Percentiles rank a stretch among this genome's conserved stretches.
phyloP scores from a whole-genome alignment of 78 protist genomes.

The Dictyostelium citrinum region DNA sequence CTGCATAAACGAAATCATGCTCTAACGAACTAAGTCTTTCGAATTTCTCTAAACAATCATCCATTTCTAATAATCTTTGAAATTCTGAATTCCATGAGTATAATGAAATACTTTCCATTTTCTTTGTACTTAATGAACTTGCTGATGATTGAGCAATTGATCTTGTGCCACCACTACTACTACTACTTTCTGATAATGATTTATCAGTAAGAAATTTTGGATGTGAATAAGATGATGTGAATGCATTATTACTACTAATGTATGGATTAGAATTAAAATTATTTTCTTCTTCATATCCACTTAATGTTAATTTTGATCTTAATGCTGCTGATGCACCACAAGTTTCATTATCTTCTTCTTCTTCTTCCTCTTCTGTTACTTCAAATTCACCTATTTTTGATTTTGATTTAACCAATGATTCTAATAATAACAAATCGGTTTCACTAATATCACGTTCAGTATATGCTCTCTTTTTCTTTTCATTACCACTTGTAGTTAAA shows the following conservation, averaged over 20 bases:
- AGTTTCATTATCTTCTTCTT: not conserved
- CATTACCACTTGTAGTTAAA: not conserved
- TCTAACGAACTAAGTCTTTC: slow-evolving; percentile 44
- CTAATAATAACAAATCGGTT: not conserved
- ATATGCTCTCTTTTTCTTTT: not conserved
- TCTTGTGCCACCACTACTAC: not conserved
- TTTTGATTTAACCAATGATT: not conserved
- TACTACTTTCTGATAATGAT: not conserved
- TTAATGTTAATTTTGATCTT: not conserved
- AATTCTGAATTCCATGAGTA: slow-evolving; percentile 62
- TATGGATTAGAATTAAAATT: slow-evolving; percentile 32
- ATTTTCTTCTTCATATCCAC: not conserved
- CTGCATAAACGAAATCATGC: slow-evolving; percentile 76
- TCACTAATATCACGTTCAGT: slow-evolving; percentile 19
- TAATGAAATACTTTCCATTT: not conserved
- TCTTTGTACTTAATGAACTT: not conserved
- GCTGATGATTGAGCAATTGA: not conserved
- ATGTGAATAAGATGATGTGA: slow-evolving; percentile 10
- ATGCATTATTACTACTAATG: not conserved
- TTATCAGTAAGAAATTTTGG: slow-evolving; percentile 20
- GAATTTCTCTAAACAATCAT: slow-evolving; percentile 62
- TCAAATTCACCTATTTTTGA: not conserved
- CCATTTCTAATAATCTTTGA: slow-evolving; percentile 57
- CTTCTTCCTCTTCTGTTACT: not conserved
- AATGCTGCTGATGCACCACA: not conserved